Evolutionary conservation across 345 rosid genomes (phyloP), one percentile per base, ranked within the genome.

Genomic region (Erysimum cheiranthoides): DNA sequence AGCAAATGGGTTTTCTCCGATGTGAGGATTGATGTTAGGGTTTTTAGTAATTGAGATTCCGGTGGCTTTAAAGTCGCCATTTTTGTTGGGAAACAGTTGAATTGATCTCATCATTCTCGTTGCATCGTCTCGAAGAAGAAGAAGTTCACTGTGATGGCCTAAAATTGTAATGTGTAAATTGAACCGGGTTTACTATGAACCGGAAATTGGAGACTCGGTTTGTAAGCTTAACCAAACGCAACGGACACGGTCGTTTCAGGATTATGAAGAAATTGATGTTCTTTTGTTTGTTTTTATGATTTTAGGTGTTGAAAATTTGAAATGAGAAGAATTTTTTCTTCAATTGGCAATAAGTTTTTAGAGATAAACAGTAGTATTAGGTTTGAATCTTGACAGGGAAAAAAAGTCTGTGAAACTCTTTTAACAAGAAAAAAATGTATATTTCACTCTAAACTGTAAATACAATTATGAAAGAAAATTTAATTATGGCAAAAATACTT

Each of bases 21-120:
- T 13, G 73, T 66, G 57, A 89, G 84, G 69, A 82, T 73, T 36
- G 84, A 70, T 34, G 80, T 79, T 31, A 93, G 73, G 73, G 81
- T 73, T 78, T 75, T 60, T 2, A 87, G 59, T 18, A 87, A 50
- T 2, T 84, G 75, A 42, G 75, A 11, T 47, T 76, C 82, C 8
- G 81, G 18, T 60, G 77, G 78, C 10, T 71, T 70, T n/a, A 65
- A 5, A 70, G 45, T 70, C 66, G 71, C 78, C 82, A 79, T 79
- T 79, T 61, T 73, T 35, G 3, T 38, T 76, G 73, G 43, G 6
- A 40, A 46, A 2, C 16, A 60, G 12, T 35, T 31, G 51, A 42
- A 61, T 1, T 50, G 25, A 47, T 11, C 46, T 46, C 60, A 35
- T 36, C 67, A 38, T 52, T 27, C 66, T 71, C 47, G 31, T 43